Base-by-base conservation (phyloP, 768 basidiomycete species). In the Gymnopilus dilepis region DNA sequence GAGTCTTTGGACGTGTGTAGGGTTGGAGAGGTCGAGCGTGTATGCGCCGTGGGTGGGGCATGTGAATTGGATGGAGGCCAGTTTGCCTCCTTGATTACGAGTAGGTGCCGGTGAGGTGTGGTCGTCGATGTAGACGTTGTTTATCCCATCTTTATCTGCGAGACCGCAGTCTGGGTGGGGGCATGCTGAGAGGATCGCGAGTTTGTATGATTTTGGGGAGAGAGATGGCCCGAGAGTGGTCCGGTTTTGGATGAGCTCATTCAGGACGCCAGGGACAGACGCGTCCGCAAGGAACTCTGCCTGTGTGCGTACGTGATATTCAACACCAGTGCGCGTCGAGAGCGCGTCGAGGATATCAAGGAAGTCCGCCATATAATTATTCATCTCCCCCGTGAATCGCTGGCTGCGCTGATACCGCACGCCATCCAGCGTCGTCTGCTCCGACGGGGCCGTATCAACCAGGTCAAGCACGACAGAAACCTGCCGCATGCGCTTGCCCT, bases 31-130 rank as follows among this genome's bases (percentile, higher is more conserved):
- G 0, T 45, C 26, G 22, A 71, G 56, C 1, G 63, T 53, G 59
- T 74, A 66, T n/a, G 47, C 30, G 1, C 73, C 72, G 59, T 76
- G 75, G 11, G 56, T 21, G 15, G 70, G 68, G 56, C 72, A 76
- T 28, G 43, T 21, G 63, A 76, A 75, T 13, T 61, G 34, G 17
- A 69, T 59, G 7, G 61, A 64, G 38, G 66, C 58, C n/a, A n/a
- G n/a, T 7, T 64, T 69, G n/a, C 53, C 24, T n/a, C 28, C 11
- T 34, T n/a, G 37, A 38, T 15, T 13, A 11, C 26, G 37, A 37
- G 45, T 69, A 70, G 1, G 31, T 24, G n/a, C n/a, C n/a, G n/a
- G n/a, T n/a, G n/a, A n/a, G n/a, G n/a, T n/a, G n/a, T n/a, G n/a
- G n/a, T n/a, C n/a, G n/a, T n/a, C n/a, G n/a, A n/a, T n/a, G n/a